Evolutionary conservation across 495 filamentous ascomycete species (phyloP).

Genomic region (Hypoxylon perforatum): DNA sequence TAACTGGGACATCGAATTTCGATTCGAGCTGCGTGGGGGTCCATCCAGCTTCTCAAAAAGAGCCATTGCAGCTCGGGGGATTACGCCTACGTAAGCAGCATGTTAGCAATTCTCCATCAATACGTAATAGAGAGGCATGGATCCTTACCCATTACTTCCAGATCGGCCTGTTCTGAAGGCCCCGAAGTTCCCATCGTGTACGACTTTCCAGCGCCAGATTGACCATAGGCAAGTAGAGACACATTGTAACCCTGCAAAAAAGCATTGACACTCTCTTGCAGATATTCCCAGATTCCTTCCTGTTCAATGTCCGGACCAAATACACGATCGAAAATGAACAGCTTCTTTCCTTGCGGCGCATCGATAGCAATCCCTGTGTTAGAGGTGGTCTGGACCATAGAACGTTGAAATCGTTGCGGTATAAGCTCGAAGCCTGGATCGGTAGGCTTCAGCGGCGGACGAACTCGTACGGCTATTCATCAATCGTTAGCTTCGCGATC

Average conservation of each 20-base stretch:
- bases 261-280: slow-evolving; percentile 87
- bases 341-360: slow-evolving; percentile 88
- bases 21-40: slow-evolving; percentile 60
- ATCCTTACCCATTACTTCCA: slow-evolving; percentile 80
- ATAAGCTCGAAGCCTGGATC: slow-evolving; percentile 96
- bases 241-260: slow-evolving; percentile 99
- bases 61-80: slow-evolving; percentile 86
- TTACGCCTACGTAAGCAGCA: slow-evolving; percentile 71
- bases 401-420: slow-evolving; percentile 92
- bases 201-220: slow-evolving; percentile 99
- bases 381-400: slow-evolving; percentile 89
- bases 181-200: slow-evolving; percentile 99
- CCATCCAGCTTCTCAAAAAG: slow-evolving; percentile 90
- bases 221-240: slow-evolving; percentile 95
- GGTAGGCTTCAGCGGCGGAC: slow-evolving; percentile 82
- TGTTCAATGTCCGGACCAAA: slow-evolving; percentile 87
- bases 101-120: slow-evolving; percentile 10
- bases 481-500: slow-evolving; percentile 38
- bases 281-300: slow-evolving; percentile 94
- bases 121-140: background rate
- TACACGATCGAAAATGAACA: slow-evolving; percentile 96
- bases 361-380: slow-evolving; percentile 88
- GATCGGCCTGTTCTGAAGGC: slow-evolving; percentile 80
- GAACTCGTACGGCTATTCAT: slow-evolving; percentile 85
- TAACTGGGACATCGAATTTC: slow-evolving; percentile 78